Base-by-base conservation (phyloP, 306 rosid species). In the Bauhinia variegata region DNA sequence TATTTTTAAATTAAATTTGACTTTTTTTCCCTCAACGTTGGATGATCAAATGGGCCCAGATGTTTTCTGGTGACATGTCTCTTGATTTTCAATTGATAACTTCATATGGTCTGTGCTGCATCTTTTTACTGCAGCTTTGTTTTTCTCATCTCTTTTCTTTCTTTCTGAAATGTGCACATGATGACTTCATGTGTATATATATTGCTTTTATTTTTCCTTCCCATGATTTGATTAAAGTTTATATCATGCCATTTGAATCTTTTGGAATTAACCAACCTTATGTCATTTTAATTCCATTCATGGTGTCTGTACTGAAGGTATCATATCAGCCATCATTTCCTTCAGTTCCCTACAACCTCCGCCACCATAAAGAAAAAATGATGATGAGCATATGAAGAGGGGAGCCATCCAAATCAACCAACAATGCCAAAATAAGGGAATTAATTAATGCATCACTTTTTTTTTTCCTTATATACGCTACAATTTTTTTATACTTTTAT, bases 301-400 rank as follows among this genome's bases (percentile, higher is more conserved):
- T 23, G 28, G 80, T 44, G 75, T 79, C 62, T 65, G 48, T 60
- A 59, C 42, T 34, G 56, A 77, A 76, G 74, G 59, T 32, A 63
- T 75, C 62, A 67, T 75, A 68, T 78, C 72, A 82, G 31, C 70
- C 83, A 79, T 77, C 80, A 69, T 81, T 85, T 81, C 80, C 86
- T 70, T 49, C n/a, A 37, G 67, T 75, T 79, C 70, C 61, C 54
- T 61, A 57, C 73, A 10, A 59, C 51, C n/a, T 57, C 76, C 72
- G 32, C 80, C 76, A 67, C 75, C 78, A 60, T 42, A 46, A 18
- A 68, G n/a, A 57, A 30, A 18, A 60, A 66, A 54, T 43, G 49
- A n/a, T n/a, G n/a, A 23, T 23, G 53, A 47, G 43, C 67, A 48
- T 10, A 52, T 41, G 18, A 75, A 63, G 65, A 65, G 43, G 11